A percentile compares a stretch with the other conserved stretches of the same genome.
Evolutionary conservation across 352 stramenopile species (phyloP).

Genomic region (Lagenidium sp.): DNA sequence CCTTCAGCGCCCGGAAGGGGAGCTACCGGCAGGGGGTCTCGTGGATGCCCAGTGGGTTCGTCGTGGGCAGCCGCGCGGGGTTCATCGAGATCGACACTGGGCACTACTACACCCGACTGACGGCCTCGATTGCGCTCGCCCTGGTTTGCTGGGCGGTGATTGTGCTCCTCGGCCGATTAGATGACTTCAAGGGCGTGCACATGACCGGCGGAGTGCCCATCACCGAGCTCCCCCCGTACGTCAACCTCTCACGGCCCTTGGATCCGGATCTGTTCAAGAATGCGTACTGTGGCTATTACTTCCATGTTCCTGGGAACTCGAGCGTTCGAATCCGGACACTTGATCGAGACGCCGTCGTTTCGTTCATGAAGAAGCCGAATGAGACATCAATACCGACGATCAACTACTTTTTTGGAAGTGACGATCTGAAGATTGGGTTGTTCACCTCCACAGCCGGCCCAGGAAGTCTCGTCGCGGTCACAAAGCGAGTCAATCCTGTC

Average conservation of each 20-base stretch:
- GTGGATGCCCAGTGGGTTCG: conserved; percentile 82
- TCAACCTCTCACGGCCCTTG: too few species aligned
- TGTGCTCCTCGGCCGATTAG: conserved; percentile 37
- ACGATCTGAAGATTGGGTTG: conserved; percentile 41
- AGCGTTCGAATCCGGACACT: conserved; percentile 40
- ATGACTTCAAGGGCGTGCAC: conserved; percentile 43
- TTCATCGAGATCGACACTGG: conserved; percentile 83
- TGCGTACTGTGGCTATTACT: conserved; percentile 70
- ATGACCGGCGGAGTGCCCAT: conserved; percentile 19
- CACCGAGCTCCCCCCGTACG: conserved; percentile 13
- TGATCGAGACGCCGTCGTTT: conserved; percentile 7
- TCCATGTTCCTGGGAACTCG: conserved; percentile 33
- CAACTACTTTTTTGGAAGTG: conserved; percentile 15
- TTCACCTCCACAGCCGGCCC: conserved; percentile 50
- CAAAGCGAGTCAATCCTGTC: conserved; percentile 48
- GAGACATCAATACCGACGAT: too few species aligned
- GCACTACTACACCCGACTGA: conserved; percentile 80
- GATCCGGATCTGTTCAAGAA: conserved; percentile 8
- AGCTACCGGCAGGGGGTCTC: conserved; percentile 78
- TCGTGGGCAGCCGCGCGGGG: conserved; percentile 67
- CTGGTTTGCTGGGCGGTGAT: conserved; percentile 68
- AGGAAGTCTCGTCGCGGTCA: conserved; percentile 45
- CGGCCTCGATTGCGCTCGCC: conserved; percentile 44
- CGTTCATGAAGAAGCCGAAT: too few species aligned
- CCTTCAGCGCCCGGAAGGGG: conserved; percentile 63